phyloP scores from a whole-genome alignment of 1,139 yeast species.

The Candida sanyaensis region DNA sequence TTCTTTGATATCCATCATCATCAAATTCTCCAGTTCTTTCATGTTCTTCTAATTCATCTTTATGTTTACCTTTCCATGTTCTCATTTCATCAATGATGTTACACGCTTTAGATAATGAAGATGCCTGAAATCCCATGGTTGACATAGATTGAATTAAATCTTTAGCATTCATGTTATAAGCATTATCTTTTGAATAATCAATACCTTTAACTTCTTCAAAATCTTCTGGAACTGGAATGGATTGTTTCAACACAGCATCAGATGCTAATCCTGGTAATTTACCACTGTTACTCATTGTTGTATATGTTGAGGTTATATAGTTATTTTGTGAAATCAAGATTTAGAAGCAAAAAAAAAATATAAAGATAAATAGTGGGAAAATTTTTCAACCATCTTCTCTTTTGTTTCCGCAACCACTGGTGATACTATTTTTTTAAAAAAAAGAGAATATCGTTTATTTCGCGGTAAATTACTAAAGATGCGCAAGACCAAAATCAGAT shows the following conservation, averaged over 20 bases:
- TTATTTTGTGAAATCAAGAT: background rate
- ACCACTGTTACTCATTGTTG: conserved; percentile 8
- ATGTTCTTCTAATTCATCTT: conserved; percentile 63
- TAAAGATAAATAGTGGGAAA: background rate
- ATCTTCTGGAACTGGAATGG: conserved; percentile 82
- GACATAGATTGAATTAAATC: conserved; percentile 82
- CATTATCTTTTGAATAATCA: conserved; percentile 76
- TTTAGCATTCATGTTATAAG: conserved; percentile 71
- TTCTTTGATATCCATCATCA: conserved; percentile 76
- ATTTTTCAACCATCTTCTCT: conserved; percentile 1
- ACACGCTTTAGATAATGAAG: conserved; percentile 82
- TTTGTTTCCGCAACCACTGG: conserved; percentile 2
- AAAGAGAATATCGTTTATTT: background rate
- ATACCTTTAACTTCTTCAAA: conserved; percentile 81
- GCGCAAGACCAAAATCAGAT: background rate
- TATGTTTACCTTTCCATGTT: conserved; percentile 83
- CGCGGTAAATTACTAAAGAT: background rate
- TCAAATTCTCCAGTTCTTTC: conserved; percentile 75
- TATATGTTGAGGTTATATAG: background rate
- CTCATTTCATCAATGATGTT: conserved; percentile 92
- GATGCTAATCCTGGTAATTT: conserved; percentile 64
- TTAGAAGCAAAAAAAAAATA: background rate
- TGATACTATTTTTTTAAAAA: background rate
- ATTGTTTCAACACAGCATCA: conserved; percentile 87
- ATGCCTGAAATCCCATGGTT: conserved; percentile 98